phyloP scores from a whole-genome alignment of 768 basidiomycete species.

The Rhodotorula sphaerocarpa region DNA sequence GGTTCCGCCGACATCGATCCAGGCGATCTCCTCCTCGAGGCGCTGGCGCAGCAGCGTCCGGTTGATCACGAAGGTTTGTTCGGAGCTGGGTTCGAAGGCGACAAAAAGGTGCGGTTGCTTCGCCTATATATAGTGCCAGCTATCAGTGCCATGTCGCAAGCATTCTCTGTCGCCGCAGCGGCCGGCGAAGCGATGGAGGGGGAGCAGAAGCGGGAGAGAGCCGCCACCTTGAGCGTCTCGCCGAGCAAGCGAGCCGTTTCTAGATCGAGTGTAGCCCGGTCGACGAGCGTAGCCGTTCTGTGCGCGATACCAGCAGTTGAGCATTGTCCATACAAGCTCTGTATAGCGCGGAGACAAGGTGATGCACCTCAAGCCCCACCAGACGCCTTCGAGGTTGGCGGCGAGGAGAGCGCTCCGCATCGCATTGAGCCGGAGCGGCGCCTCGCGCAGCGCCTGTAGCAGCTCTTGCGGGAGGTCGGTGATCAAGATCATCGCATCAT shows the following conservation, averaged over 20 bases:
- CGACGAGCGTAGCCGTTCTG: constrained; percentile 12
- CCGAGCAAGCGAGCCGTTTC: too few relatives aligned
- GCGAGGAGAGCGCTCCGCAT: neutral
- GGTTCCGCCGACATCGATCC: constrained; percentile 5
- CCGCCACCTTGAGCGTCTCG: too few relatives aligned
- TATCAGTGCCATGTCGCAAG: too few relatives aligned
- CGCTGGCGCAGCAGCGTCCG: neutral
- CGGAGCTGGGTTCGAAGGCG: neutral
- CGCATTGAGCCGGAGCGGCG: neutral
- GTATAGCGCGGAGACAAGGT: too few relatives aligned
- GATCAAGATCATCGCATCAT: neutral
- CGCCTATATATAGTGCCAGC: too few relatives aligned
- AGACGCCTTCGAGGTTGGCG: neutral
- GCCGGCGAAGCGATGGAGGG: too few relatives aligned
- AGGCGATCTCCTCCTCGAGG: too few relatives aligned
- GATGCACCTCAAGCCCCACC: constrained; percentile 3
- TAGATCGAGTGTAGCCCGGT: neutral
- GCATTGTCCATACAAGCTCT: too few relatives aligned
- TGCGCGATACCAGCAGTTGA: fast-evolving
- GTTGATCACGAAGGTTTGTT: constrained; percentile 13
- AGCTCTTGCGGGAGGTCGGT: neutral
- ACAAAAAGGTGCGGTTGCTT: neutral
- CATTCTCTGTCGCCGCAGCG: too few relatives aligned
- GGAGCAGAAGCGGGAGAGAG: too few relatives aligned
- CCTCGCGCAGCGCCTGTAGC: neutral